Base-by-base conservation (phyloP, 257 asterid genomes). In the Plectranthus barbatus region DNA sequence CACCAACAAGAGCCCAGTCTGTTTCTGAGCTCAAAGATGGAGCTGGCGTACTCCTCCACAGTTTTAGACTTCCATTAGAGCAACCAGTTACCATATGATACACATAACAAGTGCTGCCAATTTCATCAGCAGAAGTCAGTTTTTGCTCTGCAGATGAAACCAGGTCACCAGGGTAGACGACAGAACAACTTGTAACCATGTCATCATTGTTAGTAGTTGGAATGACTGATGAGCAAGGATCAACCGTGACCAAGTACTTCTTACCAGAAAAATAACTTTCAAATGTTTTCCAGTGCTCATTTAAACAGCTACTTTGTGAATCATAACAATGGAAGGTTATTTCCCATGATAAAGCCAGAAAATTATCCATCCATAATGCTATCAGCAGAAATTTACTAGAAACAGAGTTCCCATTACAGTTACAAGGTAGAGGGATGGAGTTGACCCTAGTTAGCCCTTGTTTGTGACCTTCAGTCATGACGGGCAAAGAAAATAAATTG, bases 1-100 rank as follows among this genome's bases (percentile, higher is more conserved):
- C 60, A 45, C 97, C 99, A 77, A 90, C 91, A 72, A 93, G 94
- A 68, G 51, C 76, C 99, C 99, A 93, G 46, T 74, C 66, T 55
- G 83, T 63, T 73, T 62, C 62, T 39, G 80, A 64, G 74, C 73
- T 80, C 61, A 67, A 66, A 41, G 76, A 69, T 47, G 56, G 76
- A 77, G 77, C 78, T 34, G 86, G 91, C 66, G 67, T 41, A 79
- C 96, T 86, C 80, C 77, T 84, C 99, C 99, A 93, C 59, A 93
- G 76, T 80, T 85, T 87, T 71, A 89, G 73, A 71, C 69, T 78
- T 57, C 99, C 96, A 77, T 75, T 73, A 64, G 24, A 33, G 74
- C 77, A 75, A 73, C 97, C 99, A 60, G 96, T 87, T 60, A 84
- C 70, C 81, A 89, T 61, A 74, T 93, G 99, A 79, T 93, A 93